Base-by-base conservation (phyloP, 306 rosid genomes). In the Prunus campanulata region DNA sequence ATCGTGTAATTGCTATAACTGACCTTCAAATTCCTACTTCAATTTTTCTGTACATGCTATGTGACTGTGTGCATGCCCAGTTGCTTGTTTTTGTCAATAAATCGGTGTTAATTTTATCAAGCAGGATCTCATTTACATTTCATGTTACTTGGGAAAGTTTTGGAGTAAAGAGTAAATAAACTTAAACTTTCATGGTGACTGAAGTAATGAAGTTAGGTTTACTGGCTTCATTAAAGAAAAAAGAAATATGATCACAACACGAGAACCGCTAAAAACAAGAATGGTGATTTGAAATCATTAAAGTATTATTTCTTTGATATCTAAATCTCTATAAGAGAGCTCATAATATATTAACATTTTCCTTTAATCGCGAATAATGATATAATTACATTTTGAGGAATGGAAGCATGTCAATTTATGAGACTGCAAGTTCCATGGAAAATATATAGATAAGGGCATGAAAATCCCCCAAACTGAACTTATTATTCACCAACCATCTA, bases 331-430 rank as follows among this genome's bases (percentile, higher is more conserved):
- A 20, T 63, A 54, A 46, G 56, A 19, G 25, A 64, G 14, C 44
- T n/a, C 46, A 39, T 50, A 29, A 29, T 68, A 47, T 22, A 22
- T 47, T 46, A 14, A 22, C 20, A 68, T 13, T 32, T 22, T 67
- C 67, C 42, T 68, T 50, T 51, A 42, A 62, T 16, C 50, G 11
- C 61, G 75, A 77, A 54, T 15, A 39, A 49, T 56, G 55, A 46
- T 66, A 47, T 22, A 2, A 48, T 72, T 47, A 20, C 59, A 63
- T 57, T 74, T 67, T 30, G 57, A 19, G 51, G 56, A 52, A 52
- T 35, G 55, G 9, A 62, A 72, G 16, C n/a, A 54, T 24, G 20
- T 1, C 72, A 13, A 15, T 66, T 20, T 22, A 44, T 47, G n/a
- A 20, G n/a, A 22, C 13, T 54, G 15, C 20, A 42, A 2, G 5